Conservation (phyloP, 2,329 filamentous ascomycete species). For the Dactylellina haptotyla region DNA sequence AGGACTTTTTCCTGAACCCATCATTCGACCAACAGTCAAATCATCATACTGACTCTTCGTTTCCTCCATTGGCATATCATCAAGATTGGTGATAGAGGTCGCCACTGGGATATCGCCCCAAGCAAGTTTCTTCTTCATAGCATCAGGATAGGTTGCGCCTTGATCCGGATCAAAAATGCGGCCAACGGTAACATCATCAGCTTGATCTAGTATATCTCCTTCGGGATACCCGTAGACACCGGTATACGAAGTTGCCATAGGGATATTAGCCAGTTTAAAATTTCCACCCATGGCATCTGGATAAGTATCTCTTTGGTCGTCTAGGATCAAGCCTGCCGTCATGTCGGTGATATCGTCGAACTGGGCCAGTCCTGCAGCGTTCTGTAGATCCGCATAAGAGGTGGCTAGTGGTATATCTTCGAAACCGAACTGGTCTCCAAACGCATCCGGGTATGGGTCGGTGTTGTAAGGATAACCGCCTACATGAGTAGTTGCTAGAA, state of each 20-base stretch:
- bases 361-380: not conserved
- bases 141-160: not conserved
- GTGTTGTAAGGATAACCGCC: too few species aligned
- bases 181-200: too few species aligned
- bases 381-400: not conserved
- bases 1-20: not conserved
- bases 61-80: too few species aligned
- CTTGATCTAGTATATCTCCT: too few species aligned
- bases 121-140: not conserved
- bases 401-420: not conserved
- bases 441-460: not conserved
- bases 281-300: not conserved
- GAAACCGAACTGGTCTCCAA: not conserved
- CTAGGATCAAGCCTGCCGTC: not conserved
- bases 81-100: not conserved
- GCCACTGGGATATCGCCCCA: not conserved
- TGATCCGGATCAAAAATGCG: too few species aligned
- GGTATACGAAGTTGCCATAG: not conserved
- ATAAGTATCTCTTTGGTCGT: not conserved
- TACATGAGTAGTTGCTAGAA: too few species aligned
- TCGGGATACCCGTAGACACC: too few species aligned
- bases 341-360: not conserved
- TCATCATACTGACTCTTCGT: too few species aligned
- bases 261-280: not conserved
- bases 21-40: not conserved